Evolutionary conservation across 805 yeast genomes (phyloP), one percentile per base, ranked within the genome.

Genomic region (Suhomyces sp.): DNA sequence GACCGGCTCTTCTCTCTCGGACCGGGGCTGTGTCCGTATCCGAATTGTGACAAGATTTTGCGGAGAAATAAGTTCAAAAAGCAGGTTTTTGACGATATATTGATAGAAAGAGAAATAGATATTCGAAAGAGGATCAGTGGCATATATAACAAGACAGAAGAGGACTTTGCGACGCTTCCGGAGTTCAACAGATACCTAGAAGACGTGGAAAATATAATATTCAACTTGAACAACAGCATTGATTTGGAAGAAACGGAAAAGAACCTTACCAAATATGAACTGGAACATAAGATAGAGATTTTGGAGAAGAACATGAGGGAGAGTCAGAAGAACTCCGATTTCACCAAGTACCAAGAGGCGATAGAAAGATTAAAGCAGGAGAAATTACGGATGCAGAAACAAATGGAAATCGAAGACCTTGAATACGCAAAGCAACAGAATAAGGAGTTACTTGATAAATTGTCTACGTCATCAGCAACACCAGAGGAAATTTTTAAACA

Each of bases 1-100:
- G 98, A 93, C 60, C 75, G 98, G 46, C 90, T 93, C 35, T 93
- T 86, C 56, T 79, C 95, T 5, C 66, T 84, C 33, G 99, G 99
- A 3, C 98, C 98, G 0, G 93, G 96, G 0, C 93, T 90, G 14
- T 93, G 99, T 57, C 98, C 98, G 1, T 91, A 90, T 57, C 84
- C 88, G 4, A 80, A 82, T 34, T 93, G 99, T 67, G 88, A 82
- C 38, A 87, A 83, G 67, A 86, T 82, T 8, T 67, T 93, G 43
- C 70, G 98, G 47, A 86, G 85, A 70, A 87, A 87, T 61, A 79
- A 79, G 63, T 93, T 93, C 69, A 95, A 93, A 65, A 74, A 86
- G 25, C 98, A 93, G 63, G 75, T 88, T 2, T 93, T 93, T 55
- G 97, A 91, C 47, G 97, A 93, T 60, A 76, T 93, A 25, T 70